Percentiles rank a stretch among this genome's conserved stretches.
Evolutionary conservation across 352 stramenopile species (phyloP).

Genomic region (Phytophthora gonapodyides): DNA sequence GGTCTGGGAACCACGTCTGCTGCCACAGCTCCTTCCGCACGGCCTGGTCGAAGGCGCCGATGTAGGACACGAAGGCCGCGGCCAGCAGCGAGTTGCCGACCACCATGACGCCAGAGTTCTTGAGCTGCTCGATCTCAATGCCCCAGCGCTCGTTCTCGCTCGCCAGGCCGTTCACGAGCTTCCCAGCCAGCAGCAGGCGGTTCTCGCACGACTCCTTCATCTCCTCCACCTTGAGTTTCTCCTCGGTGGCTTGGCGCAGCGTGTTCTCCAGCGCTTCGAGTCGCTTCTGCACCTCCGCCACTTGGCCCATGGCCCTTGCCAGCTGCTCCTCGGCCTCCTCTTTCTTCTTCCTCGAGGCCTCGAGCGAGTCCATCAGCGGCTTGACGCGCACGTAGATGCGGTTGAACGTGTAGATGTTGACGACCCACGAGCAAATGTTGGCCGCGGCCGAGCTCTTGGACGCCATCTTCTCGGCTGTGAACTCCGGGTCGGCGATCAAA

Average conservation of each 20-base stretch:
- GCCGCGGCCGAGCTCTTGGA: conserved; percentile 96
- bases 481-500: conserved; percentile 93
- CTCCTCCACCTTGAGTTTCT: conserved; percentile 97
- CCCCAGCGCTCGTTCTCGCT: conserved; percentile 98
- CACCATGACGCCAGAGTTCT: conserved; percentile 94
- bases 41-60: conserved; percentile 96
- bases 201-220: conserved; percentile 94
- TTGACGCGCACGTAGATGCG: conserved; percentile 99
- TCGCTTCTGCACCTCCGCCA: conserved; percentile 93
- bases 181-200: conserved; percentile 92
- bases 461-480: conserved; percentile 96
- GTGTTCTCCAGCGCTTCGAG: conserved; percentile 94
- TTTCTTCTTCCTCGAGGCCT: conserved; percentile 94
- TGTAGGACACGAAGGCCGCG: conserved; percentile 98
- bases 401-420: conserved; percentile 99
- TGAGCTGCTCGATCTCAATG: conserved; percentile 96
- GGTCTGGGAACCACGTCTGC: conserved; percentile 86
- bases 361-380: conserved; percentile 97
- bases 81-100: conserved; percentile 97
- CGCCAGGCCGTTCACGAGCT: conserved; percentile 95
- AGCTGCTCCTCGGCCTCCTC: conserved; percentile 93
- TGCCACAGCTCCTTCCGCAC: conserved; percentile 88
- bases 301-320: conserved; percentile 90
- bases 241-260: conserved; percentile 92
- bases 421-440: conserved; percentile 98